These are phyloP conservation scores for Penicillium fuscoglaucum DNA, from an alignment of 2,329 filamentous ascomycete species.

Conservation along the genomic window DNA sequence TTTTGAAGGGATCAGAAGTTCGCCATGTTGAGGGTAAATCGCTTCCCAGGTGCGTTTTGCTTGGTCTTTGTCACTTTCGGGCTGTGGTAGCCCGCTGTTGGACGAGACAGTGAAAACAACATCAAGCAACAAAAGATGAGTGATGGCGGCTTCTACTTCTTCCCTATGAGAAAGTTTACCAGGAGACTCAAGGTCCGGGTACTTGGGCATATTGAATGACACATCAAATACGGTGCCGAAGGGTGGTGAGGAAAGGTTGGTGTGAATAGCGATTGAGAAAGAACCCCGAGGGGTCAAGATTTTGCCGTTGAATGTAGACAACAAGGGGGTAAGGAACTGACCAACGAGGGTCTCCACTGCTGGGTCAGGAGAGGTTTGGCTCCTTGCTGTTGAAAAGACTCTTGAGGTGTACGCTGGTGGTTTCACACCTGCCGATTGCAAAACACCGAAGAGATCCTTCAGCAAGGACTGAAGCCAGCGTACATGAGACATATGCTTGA, in stretches of 20 bases:
- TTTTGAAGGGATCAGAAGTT: slow-evolving; percentile 28
- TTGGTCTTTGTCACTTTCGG: background rate
- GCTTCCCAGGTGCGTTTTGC: slow-evolving; percentile 29
- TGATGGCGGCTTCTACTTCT: slow-evolving; percentile 38
- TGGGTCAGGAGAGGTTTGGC: slow-evolving; percentile 8
- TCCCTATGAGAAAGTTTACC: slow-evolving; percentile 35
- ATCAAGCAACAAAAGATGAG: slow-evolving; percentile 41
- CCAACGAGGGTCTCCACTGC: slow-evolving; percentile 45
- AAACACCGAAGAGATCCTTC: slow-evolving; percentile 31
- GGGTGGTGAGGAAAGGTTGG: slow-evolving; percentile 33
- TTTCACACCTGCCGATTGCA: slow-evolving; percentile 36
- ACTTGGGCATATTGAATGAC: slow-evolving; percentile 34
- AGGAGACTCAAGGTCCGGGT: slow-evolving; percentile 35
- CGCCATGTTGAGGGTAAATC: slow-evolving; percentile 38
- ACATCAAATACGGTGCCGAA: slow-evolving; percentile 44
- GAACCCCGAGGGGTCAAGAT: slow-evolving; percentile 38
- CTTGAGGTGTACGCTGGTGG: slow-evolving; percentile 27
- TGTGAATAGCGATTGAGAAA: slow-evolving; percentile 42
- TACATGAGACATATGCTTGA: slow-evolving; percentile 50
- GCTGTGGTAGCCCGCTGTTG: background rate
- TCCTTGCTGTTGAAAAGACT: slow-evolving; percentile 30
- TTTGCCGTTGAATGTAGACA: slow-evolving; percentile 43
- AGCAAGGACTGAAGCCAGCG: slow-evolving; percentile 38
- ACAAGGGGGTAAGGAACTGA: slow-evolving; percentile 44
- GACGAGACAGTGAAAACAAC: slow-evolving; percentile 36